Percentiles rank a stretch among this genome's conserved stretches.
These are phyloP conservation scores for Botrytis hyacinthi DNA, from an alignment of 2,329 filamentous ascomycete species.

Conservation along the genomic window DNA sequence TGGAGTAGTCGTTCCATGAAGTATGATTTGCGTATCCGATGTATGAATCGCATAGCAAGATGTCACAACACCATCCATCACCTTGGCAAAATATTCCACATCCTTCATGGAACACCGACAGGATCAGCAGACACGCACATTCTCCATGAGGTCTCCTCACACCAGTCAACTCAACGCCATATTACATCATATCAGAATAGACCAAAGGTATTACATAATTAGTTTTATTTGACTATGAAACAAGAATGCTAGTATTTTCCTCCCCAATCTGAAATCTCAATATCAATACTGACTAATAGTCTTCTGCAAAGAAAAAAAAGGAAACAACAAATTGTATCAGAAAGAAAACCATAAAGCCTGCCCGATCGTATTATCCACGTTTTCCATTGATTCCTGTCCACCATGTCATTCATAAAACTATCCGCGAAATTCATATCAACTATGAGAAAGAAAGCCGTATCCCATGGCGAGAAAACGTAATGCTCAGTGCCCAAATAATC, in stretches of 20 bases:
- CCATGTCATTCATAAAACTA: not conserved
- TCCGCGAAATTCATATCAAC: not conserved
- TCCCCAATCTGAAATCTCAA: not conserved
- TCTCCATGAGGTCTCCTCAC: not conserved
- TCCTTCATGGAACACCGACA: not conserved
- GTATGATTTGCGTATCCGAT: not conserved
- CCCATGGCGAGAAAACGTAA: not conserved
- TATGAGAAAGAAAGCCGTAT: not conserved
- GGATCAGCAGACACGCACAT: not conserved
- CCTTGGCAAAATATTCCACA: not conserved
- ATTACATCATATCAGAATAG: not conserved
- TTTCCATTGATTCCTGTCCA: not conserved
- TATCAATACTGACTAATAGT: not conserved
- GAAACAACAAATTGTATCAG: not conserved
- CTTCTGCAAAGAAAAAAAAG: slow-evolving; percentile 5
- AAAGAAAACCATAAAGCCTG: not conserved
- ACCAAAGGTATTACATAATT: not conserved
- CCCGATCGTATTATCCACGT: not conserved
- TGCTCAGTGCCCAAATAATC: slow-evolving; percentile 16
- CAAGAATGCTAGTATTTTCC: slow-evolving; percentile 9
- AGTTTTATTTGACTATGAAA: slow-evolving; percentile 13
- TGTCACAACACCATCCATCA: not conserved
- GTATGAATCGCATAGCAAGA: not conserved
- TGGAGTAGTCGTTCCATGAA: not conserved
- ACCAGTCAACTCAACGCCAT: not conserved